Evolutionary conservation across 2,329 filamentous ascomycete species (phyloP).

Genomic region (Colletotrichum tropicicola): DNA sequence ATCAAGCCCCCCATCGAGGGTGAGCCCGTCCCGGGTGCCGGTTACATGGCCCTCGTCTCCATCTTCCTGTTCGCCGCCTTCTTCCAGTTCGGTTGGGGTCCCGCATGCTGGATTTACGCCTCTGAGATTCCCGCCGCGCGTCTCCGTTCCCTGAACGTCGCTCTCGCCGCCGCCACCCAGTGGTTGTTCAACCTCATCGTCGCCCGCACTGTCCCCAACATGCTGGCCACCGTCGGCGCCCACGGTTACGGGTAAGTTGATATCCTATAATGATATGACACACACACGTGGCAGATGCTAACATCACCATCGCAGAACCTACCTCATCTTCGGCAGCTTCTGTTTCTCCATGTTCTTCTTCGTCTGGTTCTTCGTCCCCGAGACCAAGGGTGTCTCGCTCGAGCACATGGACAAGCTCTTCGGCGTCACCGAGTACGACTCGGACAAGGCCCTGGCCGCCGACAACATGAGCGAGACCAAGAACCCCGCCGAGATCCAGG

Average conservation of each 20-base stretch:
- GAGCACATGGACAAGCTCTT: slow-evolving; percentile 33
- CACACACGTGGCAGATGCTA: too few species aligned
- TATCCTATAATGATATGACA: too few species aligned
- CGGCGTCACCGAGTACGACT: slow-evolving; percentile 26
- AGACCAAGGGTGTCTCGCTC: slow-evolving; percentile 64
- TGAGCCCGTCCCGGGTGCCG: slow-evolving; percentile 62
- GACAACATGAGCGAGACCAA: slow-evolving; percentile 27
- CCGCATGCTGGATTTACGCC: slow-evolving; percentile 66
- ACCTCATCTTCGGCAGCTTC: slow-evolving; percentile 72
- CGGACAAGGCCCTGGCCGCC: slow-evolving; percentile 16
- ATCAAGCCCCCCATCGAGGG: slow-evolving; percentile 61
- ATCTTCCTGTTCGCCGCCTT: slow-evolving; percentile 69
- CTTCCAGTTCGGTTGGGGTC: slow-evolving; percentile 55
- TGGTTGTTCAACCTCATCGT: slow-evolving; percentile 78
- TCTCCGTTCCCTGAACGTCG: slow-evolving; percentile 69
- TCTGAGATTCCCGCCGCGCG: slow-evolving; percentile 71
- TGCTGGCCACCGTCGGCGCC: slow-evolving; percentile 60
- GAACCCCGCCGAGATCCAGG: slow-evolving; percentile 13
- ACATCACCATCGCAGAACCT: slow-evolving; percentile 50
- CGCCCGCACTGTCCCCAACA: slow-evolving; percentile 68
- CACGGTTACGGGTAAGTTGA: slow-evolving; percentile 46
- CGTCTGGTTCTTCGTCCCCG: slow-evolving; percentile 69
- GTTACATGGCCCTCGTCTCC: slow-evolving; percentile 71
- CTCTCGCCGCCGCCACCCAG: slow-evolving; percentile 71
- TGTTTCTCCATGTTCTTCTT: slow-evolving; percentile 71